These are phyloP conservation scores for Lepiota venenata DNA, from an alignment of 768 basidiomycete genomes.

Conservation along the genomic window DNA sequence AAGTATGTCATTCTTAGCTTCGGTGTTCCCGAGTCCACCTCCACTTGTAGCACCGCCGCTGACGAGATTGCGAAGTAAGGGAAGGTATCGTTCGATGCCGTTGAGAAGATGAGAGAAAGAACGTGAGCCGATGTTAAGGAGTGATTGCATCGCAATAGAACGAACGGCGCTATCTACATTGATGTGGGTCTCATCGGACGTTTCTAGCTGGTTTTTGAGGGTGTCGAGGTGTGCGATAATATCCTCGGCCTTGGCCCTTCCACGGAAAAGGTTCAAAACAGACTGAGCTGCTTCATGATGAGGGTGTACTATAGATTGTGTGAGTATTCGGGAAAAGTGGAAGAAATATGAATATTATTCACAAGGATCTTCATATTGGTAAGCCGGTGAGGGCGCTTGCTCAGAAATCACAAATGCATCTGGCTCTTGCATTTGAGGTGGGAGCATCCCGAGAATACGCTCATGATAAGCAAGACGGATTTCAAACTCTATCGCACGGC, in stretches of 20 bases:
- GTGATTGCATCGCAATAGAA: conserved; percentile 81
- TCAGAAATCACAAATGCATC: conserved; percentile 61
- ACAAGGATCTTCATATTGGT: conserved; percentile 82
- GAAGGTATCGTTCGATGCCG: conserved; percentile 92
- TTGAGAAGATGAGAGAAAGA: conserved; percentile 98
- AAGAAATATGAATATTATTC: conserved; percentile 26
- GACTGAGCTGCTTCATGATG: conserved; percentile 79
- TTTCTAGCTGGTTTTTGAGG: conserved; percentile 62
- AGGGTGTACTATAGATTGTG: conserved; percentile 52
- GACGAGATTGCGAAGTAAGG: conserved; percentile 65
- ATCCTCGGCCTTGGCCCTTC: conserved; percentile 75
- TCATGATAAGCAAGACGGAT: conserved; percentile 92
- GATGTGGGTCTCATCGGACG: conserved; percentile 49
- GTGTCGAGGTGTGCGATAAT: conserved; percentile 72
- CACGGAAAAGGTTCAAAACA: conserved; percentile 78
- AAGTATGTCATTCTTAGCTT: conserved; percentile 71
- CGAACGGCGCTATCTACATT: conserved; percentile 68
- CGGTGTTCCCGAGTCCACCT: conserved; percentile 36
- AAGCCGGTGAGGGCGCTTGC: conserved; percentile 75
- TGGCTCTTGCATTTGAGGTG: conserved; percentile 70
- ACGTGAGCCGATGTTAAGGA: conserved; percentile 88
- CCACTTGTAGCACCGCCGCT: conserved; percentile 38
- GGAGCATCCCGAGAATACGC: conserved; percentile 84
- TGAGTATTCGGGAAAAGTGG: neutral
- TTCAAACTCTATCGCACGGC: conserved; percentile 84